Evolutionary conservation across 2,329 filamentous ascomycete species (phyloP), one percentile per base, ranked within the genome.

Genomic region (Bimuria novae-zelandiae): DNA sequence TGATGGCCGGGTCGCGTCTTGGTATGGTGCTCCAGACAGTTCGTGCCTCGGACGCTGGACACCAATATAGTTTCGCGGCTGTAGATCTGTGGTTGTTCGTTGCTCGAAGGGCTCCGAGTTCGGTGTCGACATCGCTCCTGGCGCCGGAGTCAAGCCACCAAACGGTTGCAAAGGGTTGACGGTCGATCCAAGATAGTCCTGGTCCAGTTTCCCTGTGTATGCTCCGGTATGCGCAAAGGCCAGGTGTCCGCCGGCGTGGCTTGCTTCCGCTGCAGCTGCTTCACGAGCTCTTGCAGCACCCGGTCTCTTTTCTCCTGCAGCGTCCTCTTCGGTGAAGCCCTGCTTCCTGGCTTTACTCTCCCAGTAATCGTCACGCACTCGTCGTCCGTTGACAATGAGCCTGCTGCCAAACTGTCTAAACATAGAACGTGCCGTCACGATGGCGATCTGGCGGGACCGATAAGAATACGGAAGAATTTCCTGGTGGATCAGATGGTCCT

Each of bases 281-380:
- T 96, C 90, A 68, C 93, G 84, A 56, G 89, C 89, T 77, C 95
- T 96, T 53, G 91, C 87, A 33, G 90, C 92, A 49, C 94, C 94
- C 5, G 94, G 94, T 59, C 94, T 84, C 80, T 99, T 97, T 77
- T 99, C 94, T 35, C 94, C 94, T 3, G 94, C 94, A 45, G 92
- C 82, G 74, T 99, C 94, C 58, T 95, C 92, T 73, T 99, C 94
- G 1, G 94, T 99, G 71, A 99, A 99, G 10, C 94, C 94, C 75
- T 99, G 94, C 76, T 97, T 99, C 42, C 89, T 84, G 7, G 94
- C 94, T 76, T 97, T 97, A 69, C 88, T 90, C 75, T 97, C 94
- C 94, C 94, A 99, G 76, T 99, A 99, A 72, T 99, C 94, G 75
- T 99, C 94, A 44, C 94, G 88, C 36, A 99, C 94, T 52, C 94